Evolutionary conservation across 2,329 filamentous ascomycete genomes (phyloP).

Genomic region (Exserohilum rostratum): DNA sequence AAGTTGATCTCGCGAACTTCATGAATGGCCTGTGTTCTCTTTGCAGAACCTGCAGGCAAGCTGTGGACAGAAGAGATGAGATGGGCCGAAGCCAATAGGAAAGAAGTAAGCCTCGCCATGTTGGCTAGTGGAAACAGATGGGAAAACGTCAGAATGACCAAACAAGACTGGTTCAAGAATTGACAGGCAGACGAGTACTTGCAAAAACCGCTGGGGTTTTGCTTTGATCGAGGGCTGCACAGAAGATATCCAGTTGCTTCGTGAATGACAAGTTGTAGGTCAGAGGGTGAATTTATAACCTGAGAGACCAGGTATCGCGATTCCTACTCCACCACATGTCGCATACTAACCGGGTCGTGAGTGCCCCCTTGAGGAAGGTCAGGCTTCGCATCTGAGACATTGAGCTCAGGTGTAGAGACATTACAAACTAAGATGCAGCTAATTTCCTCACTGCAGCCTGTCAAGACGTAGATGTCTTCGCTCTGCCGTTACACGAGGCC

Average conservation of each 20-base stretch:
- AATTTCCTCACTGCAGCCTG: constrained; percentile 28
- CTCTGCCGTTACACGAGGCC: constrained; percentile 21
- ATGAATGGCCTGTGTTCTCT: constrained; percentile 13
- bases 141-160: constrained; percentile 21
- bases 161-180: constrained; percentile 20
- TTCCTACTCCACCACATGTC: constrained; percentile 14
- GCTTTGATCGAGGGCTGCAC: constrained; percentile 8
- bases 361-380: constrained; percentile 34
- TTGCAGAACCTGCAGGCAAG: constrained; percentile 28
- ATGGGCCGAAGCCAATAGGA: constrained; percentile 34
- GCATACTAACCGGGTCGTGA: constrained; percentile 29
- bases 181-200: constrained; percentile 14
- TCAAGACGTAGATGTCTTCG: constrained; percentile 36
- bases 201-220: constrained; percentile 12
- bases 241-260: too few species aligned
- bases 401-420: constrained; percentile 28
- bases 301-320: constrained; percentile 10
- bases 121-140: constrained; percentile 2
- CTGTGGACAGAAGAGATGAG: constrained; percentile 29
- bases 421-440: constrained; percentile 23
- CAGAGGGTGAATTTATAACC: constrained; percentile 29
- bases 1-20: constrained; percentile 33
- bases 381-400: constrained; percentile 26
- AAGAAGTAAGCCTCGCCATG: constrained; percentile 36
- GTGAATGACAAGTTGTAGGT: constrained; percentile 34